These are phyloP conservation scores for Chaetomium sp. DNA, from an alignment of 2,329 filamentous ascomycete species.

Conservation along the genomic window DNA sequence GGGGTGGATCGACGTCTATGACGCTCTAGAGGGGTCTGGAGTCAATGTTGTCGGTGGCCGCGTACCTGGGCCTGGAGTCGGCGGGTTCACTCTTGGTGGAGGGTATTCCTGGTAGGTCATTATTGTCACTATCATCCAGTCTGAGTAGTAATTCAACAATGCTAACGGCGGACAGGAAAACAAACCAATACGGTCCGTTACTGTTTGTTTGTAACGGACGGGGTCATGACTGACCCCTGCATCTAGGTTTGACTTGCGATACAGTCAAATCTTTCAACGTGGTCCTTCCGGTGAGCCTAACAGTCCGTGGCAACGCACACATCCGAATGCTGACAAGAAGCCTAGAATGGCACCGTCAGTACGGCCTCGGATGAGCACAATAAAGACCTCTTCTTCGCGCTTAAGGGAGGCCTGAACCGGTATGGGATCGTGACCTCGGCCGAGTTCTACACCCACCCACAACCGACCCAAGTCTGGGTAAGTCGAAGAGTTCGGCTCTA, in stretches of 20 bases:
- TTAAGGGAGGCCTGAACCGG: conserved; percentile 36
- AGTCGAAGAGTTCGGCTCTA: neutral
- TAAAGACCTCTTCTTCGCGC: conserved; percentile 35
- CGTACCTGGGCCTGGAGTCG: conserved; percentile 35
- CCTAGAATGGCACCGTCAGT: conserved; percentile 36
- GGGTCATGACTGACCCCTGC: neutral
- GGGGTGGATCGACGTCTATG: conserved; percentile 34
- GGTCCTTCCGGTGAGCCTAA: conserved; percentile 33
- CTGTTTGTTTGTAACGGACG: neutral
- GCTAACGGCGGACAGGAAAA: conserved; percentile 30
- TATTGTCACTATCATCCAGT: too few relatives aligned
- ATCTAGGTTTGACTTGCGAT: conserved; percentile 33
- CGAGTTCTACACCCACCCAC: conserved; percentile 32
- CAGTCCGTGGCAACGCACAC: too few relatives aligned
- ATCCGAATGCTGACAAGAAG: neutral
- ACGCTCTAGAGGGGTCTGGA: conserved; percentile 28
- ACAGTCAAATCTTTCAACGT: conserved; percentile 34
- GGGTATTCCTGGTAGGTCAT: conserved; percentile 36
- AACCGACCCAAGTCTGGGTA: conserved; percentile 32
- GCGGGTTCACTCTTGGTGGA: conserved; percentile 37
- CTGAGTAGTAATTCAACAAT: neutral
- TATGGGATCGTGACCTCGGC: conserved; percentile 37
- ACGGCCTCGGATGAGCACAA: conserved; percentile 27
- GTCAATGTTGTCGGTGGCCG: conserved; percentile 37
- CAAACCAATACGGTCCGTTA: conserved; percentile 35